Evolutionary conservation across 2,329 filamentous ascomycete genomes (phyloP).

Genomic region (Fusarium dimerum): DNA sequence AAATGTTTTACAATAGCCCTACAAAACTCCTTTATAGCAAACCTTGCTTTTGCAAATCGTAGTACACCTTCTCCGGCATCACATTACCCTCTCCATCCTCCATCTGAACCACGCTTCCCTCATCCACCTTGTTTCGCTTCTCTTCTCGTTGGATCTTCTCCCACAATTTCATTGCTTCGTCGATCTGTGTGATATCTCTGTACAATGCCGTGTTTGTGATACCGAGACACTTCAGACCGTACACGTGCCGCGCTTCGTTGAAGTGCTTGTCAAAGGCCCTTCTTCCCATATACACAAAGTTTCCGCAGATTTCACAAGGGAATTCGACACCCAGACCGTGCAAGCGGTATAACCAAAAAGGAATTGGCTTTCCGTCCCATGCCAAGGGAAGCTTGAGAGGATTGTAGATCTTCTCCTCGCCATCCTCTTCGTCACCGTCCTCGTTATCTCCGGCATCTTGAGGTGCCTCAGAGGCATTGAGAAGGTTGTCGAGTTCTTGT

Average conservation of each 20-base stretch:
- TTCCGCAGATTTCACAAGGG: constrained; percentile 93
- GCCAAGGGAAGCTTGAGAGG: constrained; percentile 92
- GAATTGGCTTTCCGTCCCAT: constrained; percentile 98
- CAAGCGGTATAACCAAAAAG: constrained; percentile 97
- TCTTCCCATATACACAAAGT: constrained; percentile 98
- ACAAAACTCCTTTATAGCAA: constrained; percentile 57
- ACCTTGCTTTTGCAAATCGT: constrained; percentile 91
- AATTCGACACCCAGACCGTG: constrained; percentile 96
- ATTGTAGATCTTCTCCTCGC: constrained; percentile 92
- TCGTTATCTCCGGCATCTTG: constrained; percentile 49
- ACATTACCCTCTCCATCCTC: constrained; percentile 97
- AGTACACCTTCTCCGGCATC: constrained; percentile 98
- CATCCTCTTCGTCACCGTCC: constrained; percentile 72
- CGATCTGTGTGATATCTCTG: constrained; percentile 89
- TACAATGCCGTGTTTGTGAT: constrained; percentile 91
- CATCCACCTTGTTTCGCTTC: constrained; percentile 72
- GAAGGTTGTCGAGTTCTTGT: constrained; percentile 87
- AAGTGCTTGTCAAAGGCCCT: constrained; percentile 98
- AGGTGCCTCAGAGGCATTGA: constrained; percentile 45
- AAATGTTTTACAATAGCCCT: constrained; percentile 7
- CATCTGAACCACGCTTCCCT: constrained; percentile 93
- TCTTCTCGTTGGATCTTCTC: constrained; percentile 89
- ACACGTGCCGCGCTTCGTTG: constrained; percentile 89
- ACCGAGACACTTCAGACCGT: constrained; percentile 89
- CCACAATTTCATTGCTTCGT: constrained; percentile 86